phyloP scores from a whole-genome alignment of 2,329 filamentous ascomycete species.

The Samsoniella hepiali region DNA sequence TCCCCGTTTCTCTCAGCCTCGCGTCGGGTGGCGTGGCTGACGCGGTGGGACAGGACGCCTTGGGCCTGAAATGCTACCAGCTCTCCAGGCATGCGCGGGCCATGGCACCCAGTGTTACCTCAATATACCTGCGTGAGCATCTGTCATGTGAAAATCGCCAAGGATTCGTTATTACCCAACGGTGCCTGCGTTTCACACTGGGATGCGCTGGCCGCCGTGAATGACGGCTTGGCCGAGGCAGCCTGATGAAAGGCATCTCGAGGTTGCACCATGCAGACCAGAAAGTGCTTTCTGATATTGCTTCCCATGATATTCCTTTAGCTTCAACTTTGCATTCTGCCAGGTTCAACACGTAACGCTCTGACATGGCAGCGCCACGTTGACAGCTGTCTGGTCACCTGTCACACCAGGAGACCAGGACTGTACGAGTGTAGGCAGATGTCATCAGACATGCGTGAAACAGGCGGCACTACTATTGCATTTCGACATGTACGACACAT shows the following conservation, averaged over 20 bases:
- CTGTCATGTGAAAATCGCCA: background rate
- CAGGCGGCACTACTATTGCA: background rate
- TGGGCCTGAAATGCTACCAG: slow-evolving; percentile 4
- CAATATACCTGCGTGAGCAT: background rate
- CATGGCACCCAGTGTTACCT: background rate
- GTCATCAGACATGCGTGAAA: background rate
- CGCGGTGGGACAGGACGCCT: slow-evolving; percentile 1
- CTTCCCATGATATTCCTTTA: too few species aligned
- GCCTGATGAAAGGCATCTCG: background rate
- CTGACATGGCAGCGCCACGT: slow-evolving; percentile 1
- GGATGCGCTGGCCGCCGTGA: background rate
- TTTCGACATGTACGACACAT: background rate
- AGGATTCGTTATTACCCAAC: background rate
- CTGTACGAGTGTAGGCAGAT: background rate
- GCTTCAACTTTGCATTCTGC: background rate
- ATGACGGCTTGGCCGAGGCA: background rate
- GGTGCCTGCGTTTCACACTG: background rate
- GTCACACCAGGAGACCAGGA: background rate
- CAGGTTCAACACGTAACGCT: background rate
- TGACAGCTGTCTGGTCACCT: slow-evolving; percentile 4
- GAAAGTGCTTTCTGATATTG: background rate
- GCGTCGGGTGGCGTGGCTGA: background rate
- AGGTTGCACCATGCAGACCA: background rate
- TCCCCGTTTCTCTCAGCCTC: slow-evolving; percentile 5
- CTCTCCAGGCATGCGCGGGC: slow-evolving; percentile 11